A percentile compares a stretch with the other conserved stretches of the same genome.
Evolutionary conservation across 2,329 filamentous ascomycete species (phyloP).

Genomic region (Trichoderma atroviride): DNA sequence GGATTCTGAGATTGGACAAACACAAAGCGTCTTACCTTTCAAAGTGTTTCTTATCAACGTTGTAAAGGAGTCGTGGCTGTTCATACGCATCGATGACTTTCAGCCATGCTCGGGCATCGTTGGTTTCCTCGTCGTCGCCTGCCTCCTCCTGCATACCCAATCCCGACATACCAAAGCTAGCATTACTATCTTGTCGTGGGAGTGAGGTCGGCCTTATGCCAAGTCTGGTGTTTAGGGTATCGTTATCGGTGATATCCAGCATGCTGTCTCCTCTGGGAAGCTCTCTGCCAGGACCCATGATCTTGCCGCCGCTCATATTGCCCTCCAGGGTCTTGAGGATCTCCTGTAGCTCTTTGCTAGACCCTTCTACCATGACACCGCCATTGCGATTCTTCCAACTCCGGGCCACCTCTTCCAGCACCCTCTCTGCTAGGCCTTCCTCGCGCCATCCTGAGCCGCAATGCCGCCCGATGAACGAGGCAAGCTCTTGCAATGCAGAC

Average conservation of each 20-base stretch:
- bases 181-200: slow-evolving; percentile 62
- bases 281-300: slow-evolving; percentile 55
- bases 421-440: slow-evolving; percentile 87
- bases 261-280: slow-evolving; percentile 62
- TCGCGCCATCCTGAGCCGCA: slow-evolving; percentile 97
- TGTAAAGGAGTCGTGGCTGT: slow-evolving; percentile 79
- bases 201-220: slow-evolving; percentile 53
- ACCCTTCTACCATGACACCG: slow-evolving; percentile 87
- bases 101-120: slow-evolving; percentile 79
- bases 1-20: not conserved
- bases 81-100: slow-evolving; percentile 82
- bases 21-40: slow-evolving; percentile 60
- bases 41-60: slow-evolving; percentile 84
- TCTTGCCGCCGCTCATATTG: slow-evolving; percentile 83
- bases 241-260: slow-evolving; percentile 59
- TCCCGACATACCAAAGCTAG: slow-evolving; percentile 65
- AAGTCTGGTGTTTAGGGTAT: slow-evolving; percentile 57
- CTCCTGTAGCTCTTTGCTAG: slow-evolving; percentile 71
- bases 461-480: slow-evolving; percentile 86
- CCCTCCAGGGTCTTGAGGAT: slow-evolving; percentile 85
- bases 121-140: slow-evolving; percentile 60
- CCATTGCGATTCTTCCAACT: slow-evolving; percentile 90
- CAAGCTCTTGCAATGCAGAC: slow-evolving; percentile 79
- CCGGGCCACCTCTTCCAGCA: slow-evolving; percentile 88
- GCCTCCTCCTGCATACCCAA: slow-evolving; percentile 53